Base-by-base conservation (phyloP, 2,329 filamentous ascomycete species). In the Paraconiothyrium brasiliense region DNA sequence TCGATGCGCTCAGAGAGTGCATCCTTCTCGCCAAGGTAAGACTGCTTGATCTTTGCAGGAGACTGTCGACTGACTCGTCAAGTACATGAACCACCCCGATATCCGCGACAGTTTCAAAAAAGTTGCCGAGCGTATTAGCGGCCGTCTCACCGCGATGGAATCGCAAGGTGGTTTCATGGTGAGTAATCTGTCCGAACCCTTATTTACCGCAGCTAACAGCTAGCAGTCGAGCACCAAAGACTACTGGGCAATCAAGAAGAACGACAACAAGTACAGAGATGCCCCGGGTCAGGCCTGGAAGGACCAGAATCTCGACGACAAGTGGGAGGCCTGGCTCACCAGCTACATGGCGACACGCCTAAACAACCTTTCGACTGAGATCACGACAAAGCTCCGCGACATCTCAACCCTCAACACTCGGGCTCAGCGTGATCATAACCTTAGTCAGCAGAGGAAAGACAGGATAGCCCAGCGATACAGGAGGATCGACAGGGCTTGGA, bases 171-270 rank as follows among this genome's bases (percentile, higher is more conserved):
- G 44, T 11, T 48, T 48, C 20, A 48, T 48, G 44, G 44, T 48
- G 30, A 27, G 44, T 8, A 9, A 48, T 48, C 6, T 22, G 22
- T 22, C 4, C 9, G 24, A 9, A 34, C 6, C 39, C 13, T 3
- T 10, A 44, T 11, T 30, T 2, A 22, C 9, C 11, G 2, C 35
- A 20, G 14, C 27, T 50, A 35, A 50, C 7, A 35, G 3, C 11
- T 3, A n/a, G 20, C 27, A 50, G 27, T 13, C 16, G 6, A 16
- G 13, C n/a, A 50, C 48, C 27, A 5, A n/a, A 1, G 30, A 50
- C 48, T 50, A 50, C 48, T 50, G 48, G 27, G 48, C 48, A n/a
- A 16, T 30, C 10, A 50, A 22, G 27, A 50, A 10, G 48, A n/a
- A 35, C 14, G 8, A 50, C 30, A 20, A 24, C 13, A 50, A 50